Evolutionary conservation across 2,329 filamentous ascomycete species (phyloP).

Genomic region (Arthrinium puccinioides): DNA sequence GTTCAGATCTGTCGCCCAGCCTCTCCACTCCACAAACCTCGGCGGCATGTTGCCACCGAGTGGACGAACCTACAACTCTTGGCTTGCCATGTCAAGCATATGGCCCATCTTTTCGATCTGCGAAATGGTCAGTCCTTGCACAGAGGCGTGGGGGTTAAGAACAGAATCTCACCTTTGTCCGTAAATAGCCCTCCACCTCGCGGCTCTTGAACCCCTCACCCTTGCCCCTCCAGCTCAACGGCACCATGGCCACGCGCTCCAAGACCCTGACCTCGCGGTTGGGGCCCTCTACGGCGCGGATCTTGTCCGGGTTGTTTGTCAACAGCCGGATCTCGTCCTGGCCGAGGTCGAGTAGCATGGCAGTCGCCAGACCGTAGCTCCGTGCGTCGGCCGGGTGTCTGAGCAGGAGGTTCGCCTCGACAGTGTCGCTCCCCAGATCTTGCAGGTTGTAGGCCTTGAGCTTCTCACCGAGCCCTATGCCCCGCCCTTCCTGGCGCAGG

Average conservation of each 20-base stretch:
- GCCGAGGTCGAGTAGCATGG: slow-evolving; percentile 83
- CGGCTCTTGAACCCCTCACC: slow-evolving; percentile 70
- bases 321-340: slow-evolving; percentile 71
- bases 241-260: slow-evolving; percentile 92
- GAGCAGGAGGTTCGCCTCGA: slow-evolving; percentile 87
- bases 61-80: too few relatives aligned
- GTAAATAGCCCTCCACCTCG: slow-evolving; percentile 89
- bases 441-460: slow-evolving; percentile 97
- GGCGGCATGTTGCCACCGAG: too few relatives aligned
- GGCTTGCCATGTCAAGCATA: slow-evolving; percentile 61
- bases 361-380: slow-evolving; percentile 93
- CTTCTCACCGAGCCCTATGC: slow-evolving; percentile 91
- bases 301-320: slow-evolving; percentile 97
- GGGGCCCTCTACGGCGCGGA: slow-evolving; percentile 86
- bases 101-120: slow-evolving; percentile 87
- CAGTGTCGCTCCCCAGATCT: slow-evolving; percentile 93
- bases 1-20: too few relatives aligned
- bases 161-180: slow-evolving; percentile 70
- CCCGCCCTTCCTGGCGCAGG: slow-evolving; percentile 88
- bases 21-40: too few relatives aligned
- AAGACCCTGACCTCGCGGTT: slow-evolving; percentile 80
- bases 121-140: not conserved
- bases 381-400: slow-evolving; percentile 90
- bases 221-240: slow-evolving; percentile 81
- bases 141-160: not conserved